Base-by-base conservation (phyloP, 768 basidiomycete genomes). In the Scleroderma citrinum region DNA sequence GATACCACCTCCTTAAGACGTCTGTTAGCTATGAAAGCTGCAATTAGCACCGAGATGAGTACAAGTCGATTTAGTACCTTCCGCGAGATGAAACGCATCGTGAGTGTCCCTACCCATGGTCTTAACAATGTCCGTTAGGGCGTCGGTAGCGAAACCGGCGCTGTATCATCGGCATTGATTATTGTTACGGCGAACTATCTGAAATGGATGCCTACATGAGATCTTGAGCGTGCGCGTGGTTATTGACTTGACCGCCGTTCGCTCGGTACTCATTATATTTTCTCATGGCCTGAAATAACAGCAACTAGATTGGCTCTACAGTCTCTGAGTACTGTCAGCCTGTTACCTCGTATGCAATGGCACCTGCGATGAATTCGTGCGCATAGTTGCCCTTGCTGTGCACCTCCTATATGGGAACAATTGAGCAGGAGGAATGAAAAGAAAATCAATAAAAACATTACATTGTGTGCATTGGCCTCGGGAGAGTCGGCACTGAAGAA, bases 161-260 rank as follows among this genome's bases (percentile, higher is more conserved):
- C 59, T 60, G 42, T 17, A 35, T 30, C 14, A 39, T 19, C 2
- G 36, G 41, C 13, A 8, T 58, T 48, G 12, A 32, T 49, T 8
- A 41, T 20, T 1, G n/a, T 7, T 2, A 16, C 7, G 19, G 36
- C 4, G 36, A 39, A 5, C 5, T 5, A 8, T 0, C n/a, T 3
- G 16, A 12, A 5, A 3, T 5, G 23, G 6, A 35, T 19, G n/a
- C 61, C 48, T 30, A 59, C 61, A 55, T 0, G 16, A 64, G 0
- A n/a, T 58, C 54, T 43, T 65, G 56, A 37, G 63, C 62, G 48
- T 38, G 6, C 24, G 58, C 60, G 16, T 65, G 58, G 6, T 1
- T 37, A 12, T 45, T 47, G 26, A 60, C 63, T 14, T 52, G 16
- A 26, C 62, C 63, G 1, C 60, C 52, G 14, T 0, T 1, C 1